These are phyloP conservation scores for Jamesozyma spencerorum DNA, from an alignment of 805 yeast species.

Conservation along the genomic window DNA sequence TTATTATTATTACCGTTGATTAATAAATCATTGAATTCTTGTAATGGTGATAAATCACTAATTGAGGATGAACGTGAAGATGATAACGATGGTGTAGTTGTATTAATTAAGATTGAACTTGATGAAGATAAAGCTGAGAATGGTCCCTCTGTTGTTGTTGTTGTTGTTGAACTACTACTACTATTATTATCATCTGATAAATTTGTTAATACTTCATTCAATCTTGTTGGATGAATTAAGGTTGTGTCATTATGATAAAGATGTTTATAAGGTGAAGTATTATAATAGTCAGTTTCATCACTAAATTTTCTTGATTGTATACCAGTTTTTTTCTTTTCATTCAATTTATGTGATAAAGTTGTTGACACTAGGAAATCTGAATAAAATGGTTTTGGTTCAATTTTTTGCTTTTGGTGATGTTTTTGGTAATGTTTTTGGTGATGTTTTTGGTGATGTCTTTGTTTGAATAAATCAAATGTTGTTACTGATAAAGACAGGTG, in stretches of 20 bases:
- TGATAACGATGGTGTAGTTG: conserved; percentile 8
- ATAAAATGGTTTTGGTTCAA: conserved; percentile 1
- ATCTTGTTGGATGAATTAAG: conserved; percentile 16
- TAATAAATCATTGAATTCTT: conserved; percentile 11
- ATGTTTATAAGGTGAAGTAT: conserved; percentile 29
- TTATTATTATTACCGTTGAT: conserved; percentile 3
- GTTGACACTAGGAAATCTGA: conserved; percentile 16
- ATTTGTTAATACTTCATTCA: conserved; percentile 12
- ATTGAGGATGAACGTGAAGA: conserved; percentile 11
- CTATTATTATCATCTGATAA: neutral
- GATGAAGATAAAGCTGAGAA: neutral
- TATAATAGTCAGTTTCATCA: conserved; percentile 28
- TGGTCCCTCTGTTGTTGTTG: neutral
- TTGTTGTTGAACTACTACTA: neutral
- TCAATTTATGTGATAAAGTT: conserved; percentile 17
- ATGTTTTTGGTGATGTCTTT: neutral
- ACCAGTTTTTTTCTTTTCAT: no score
- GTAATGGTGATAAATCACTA: conserved; percentile 15
- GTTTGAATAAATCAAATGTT: conserved; percentile 2
- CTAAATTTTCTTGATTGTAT: conserved; percentile 25
- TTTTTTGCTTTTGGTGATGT: neutral
- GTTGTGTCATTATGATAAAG: conserved; percentile 23
- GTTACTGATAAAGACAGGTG: conserved; percentile 10
- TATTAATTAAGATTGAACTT: neutral
- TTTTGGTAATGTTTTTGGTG: neutral